Evolutionary conservation across 176 grass and related monocot genomes (phyloP).

Genomic region (Oryza nivara): DNA sequence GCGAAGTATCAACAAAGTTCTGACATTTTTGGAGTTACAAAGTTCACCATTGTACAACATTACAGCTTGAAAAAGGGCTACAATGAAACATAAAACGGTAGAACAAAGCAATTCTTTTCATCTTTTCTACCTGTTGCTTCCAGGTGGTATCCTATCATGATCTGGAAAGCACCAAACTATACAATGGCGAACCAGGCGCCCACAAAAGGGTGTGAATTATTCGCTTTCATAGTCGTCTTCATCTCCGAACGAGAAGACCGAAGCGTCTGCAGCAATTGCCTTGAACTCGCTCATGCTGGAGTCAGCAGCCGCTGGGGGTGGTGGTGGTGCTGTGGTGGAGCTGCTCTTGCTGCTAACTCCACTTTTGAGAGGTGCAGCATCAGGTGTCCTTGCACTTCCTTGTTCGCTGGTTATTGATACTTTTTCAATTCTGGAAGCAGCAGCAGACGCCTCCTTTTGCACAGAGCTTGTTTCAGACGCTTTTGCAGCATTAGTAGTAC

Average conservation of each 20-base stretch:
- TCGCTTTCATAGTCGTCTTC: constrained; percentile 97
- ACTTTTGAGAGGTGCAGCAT: constrained; percentile 44
- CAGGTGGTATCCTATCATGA: constrained; percentile 18
- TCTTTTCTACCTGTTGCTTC: constrained; percentile 18
- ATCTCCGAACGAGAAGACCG: constrained; percentile 87
- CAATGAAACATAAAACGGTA: constrained; percentile 50
- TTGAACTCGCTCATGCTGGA: constrained; percentile 91
- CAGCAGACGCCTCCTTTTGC: constrained; percentile 40
- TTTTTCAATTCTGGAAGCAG: constrained; percentile 55
- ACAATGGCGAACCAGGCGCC: constrained; percentile 28
- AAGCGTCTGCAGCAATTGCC: constrained; percentile 90
- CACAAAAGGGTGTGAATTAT: constrained; percentile 30
- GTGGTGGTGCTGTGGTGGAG: constrained; percentile 23
- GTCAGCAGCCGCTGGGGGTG: constrained; percentile 28
- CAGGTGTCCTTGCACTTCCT: constrained; percentile 47
- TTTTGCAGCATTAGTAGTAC: constrained; percentile 48
- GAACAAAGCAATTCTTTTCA: constrained; percentile 44
- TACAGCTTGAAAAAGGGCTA: constrained; percentile 30
- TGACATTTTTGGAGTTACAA: constrained; percentile 36
- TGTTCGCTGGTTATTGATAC: constrained; percentile 53
- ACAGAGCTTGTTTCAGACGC: constrained; percentile 48
- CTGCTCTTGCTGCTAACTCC: constrained; percentile 50
- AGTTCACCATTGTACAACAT: constrained; percentile 27
- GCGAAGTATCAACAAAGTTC: constrained; percentile 21
- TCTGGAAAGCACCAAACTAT: constrained; percentile 44